Evolutionary conservation across 805 yeast genomes (phyloP).

Genomic region (Kodamaea restingae): DNA sequence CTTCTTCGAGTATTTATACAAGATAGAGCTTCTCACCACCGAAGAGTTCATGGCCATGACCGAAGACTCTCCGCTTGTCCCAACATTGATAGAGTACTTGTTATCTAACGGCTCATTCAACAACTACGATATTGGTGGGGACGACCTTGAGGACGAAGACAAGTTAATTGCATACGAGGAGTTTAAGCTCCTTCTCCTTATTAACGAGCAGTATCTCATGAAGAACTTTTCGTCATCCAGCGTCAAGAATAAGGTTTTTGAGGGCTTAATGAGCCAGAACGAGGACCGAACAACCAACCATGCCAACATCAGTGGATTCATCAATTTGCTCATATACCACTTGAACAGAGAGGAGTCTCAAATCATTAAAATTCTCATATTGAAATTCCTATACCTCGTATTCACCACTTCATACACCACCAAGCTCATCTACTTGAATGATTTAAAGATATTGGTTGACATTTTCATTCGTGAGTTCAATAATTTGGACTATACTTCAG

Average conservation of each 20-base stretch:
- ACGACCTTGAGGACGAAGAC: slow-evolving; percentile 47
- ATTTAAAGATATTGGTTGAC: slow-evolving; percentile 77
- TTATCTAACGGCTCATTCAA: slow-evolving; percentile 32
- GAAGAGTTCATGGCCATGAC: slow-evolving; percentile 30
- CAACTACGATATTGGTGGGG: slow-evolving; percentile 31
- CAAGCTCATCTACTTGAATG: slow-evolving; percentile 76
- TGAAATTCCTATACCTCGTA: slow-evolving; percentile 72
- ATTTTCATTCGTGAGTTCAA: slow-evolving; percentile 76
- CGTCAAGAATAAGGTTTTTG: slow-evolving; percentile 49
- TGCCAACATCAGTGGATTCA: slow-evolving; percentile 53
- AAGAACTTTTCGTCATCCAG: slow-evolving; percentile 29
- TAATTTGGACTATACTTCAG: slow-evolving; percentile 56
- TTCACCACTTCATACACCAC: slow-evolving; percentile 63
- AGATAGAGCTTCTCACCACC: slow-evolving; percentile 31
- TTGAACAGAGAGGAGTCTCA: slow-evolving; percentile 74
- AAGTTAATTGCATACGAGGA: slow-evolving; percentile 56
- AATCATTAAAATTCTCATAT: slow-evolving; percentile 68
- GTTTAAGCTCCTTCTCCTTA: slow-evolving; percentile 64
- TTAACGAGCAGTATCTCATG: slow-evolving; percentile 89
- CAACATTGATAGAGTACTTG: slow-evolving; percentile 26
- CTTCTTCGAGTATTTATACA: slow-evolving; percentile 38
- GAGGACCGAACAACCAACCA: slow-evolving; percentile 11
- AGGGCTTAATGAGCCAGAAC: slow-evolving; percentile 45
- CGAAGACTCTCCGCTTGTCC: slow-evolving; percentile 23
- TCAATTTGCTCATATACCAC: slow-evolving; percentile 55